phyloP scores from a whole-genome alignment of 2,329 filamentous ascomycete species.

The Cercospora zeae-maydis region DNA sequence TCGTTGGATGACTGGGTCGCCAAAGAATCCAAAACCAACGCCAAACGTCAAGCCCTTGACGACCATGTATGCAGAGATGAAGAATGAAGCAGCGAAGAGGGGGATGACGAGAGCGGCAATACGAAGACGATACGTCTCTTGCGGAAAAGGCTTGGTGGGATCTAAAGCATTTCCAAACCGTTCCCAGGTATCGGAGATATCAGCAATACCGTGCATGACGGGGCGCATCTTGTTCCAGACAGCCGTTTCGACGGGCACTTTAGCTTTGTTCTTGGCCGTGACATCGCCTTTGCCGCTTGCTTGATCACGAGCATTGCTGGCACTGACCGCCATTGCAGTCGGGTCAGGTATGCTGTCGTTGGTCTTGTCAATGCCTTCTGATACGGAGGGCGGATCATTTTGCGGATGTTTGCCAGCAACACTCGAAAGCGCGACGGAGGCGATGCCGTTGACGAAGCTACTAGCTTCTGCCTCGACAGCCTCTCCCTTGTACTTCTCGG shows the following conservation, averaged over 20 bases:
- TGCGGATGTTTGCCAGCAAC: constrained; percentile 74
- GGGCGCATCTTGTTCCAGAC: constrained; percentile 75
- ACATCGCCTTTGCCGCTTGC: constrained; percentile 45
- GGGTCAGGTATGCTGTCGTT: constrained; percentile 60
- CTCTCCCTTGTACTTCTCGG: constrained; percentile 78
- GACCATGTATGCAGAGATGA: constrained; percentile 50
- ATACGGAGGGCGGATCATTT: constrained; percentile 51
- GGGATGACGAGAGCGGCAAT: constrained; percentile 47
- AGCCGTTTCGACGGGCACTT: constrained; percentile 69
- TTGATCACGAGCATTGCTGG: constrained; percentile 54
- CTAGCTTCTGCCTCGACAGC: constrained; percentile 78
- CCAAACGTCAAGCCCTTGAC: constrained; percentile 63
- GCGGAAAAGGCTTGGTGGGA: constrained; percentile 48
- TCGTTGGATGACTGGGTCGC: constrained; percentile 66
- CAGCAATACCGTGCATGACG: constrained; percentile 63
- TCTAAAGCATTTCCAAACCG: constrained; percentile 57
- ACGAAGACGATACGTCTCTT: constrained; percentile 44
- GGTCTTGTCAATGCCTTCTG: constrained; percentile 39
- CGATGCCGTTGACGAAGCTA: constrained; percentile 73
- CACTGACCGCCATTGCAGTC: constrained; percentile 52
- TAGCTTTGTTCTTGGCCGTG: constrained; percentile 67
- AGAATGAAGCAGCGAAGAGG: constrained; percentile 42
- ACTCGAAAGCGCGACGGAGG: constrained; percentile 67
- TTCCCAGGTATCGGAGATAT: constrained; percentile 61
- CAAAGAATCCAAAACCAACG: constrained; percentile 74